Conservation (phyloP, 148 eudicot genomes). For the Linanthus parryae region DNA sequence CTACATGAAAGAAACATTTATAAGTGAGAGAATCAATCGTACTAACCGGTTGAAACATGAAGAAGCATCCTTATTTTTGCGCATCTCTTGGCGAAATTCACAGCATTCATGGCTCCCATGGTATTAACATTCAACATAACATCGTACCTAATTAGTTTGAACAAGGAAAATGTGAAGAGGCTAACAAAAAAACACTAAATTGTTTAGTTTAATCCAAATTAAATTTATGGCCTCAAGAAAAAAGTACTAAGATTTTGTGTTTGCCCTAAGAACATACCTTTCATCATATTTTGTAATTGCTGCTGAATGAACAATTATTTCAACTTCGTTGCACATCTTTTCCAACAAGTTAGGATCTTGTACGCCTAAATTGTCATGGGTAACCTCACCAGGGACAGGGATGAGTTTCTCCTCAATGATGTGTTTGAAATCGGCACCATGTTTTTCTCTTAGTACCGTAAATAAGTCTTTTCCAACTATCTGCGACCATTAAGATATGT, state of each 20-base stretch:
- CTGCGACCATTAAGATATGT: too few species aligned
- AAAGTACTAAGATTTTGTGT: too few species aligned
- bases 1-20: too few species aligned
- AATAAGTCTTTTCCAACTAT: conserved; percentile 58
- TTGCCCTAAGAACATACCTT: too few species aligned
- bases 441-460: conserved; percentile 41
- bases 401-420: conserved; percentile 46
- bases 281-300: conserved; percentile 13
- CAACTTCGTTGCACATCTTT: conserved; percentile 3
- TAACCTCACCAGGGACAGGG: conserved; percentile 53
- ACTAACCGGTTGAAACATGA: conserved; percentile 39
- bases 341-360: neutral
- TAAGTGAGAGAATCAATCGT: too few species aligned
- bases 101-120: conserved; percentile 46
- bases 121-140: conserved; percentile 45
- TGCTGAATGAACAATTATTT: conserved; percentile 3
- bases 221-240: too few species aligned
- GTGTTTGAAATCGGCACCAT: conserved; percentile 32
- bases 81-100: conserved; percentile 59
- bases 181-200: too few species aligned
- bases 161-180: too few species aligned
- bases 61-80: conserved; percentile 38
- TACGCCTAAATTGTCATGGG: conserved; percentile 43
- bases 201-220: too few species aligned
- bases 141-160: conserved; percentile 70